Evolutionary conservation across 805 yeast species (phyloP).

Genomic region (Metschnikowia matae): DNA sequence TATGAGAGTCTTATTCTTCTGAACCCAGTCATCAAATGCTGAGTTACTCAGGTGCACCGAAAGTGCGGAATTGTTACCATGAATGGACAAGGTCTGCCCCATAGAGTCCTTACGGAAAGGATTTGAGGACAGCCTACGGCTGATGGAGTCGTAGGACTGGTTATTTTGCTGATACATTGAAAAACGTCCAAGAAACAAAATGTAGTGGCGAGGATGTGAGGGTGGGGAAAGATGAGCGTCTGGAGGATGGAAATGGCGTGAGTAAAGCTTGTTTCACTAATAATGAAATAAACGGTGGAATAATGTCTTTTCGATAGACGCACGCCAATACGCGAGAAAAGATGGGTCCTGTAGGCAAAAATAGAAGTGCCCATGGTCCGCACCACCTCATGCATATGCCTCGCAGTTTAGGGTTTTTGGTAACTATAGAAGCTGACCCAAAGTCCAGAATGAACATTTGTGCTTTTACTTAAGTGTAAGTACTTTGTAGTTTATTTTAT

Average conservation of each 20-base stretch:
- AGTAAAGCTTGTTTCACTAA: background rate
- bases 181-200: background rate
- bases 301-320: background rate
- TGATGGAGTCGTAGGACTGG: conserved; percentile 30
- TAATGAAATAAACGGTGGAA: background rate
- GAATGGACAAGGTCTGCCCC: conserved; percentile 3
- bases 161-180: conserved; percentile 41
- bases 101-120: conserved; percentile 51
- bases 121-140: conserved; percentile 55
- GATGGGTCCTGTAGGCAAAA: background rate
- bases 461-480: no score
- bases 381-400: background rate
- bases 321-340: background rate
- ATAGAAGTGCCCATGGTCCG: background rate
- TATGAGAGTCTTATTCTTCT: conserved; percentile 38
- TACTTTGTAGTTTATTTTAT: no score
- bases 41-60: conserved; percentile 13
- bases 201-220: background rate
- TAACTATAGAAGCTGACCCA: no score
- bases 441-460: no score
- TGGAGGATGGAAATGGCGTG: background rate
- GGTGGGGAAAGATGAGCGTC: background rate
- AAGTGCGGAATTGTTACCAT: conserved; percentile 3
- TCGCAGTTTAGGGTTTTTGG: no score
- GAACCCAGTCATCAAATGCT: conserved; percentile 57